A percentile compares a stretch with the other conserved stretches of the same genome.
Conservation (phyloP, 2,329 filamentous ascomycete species). For the Penicillium sp. region DNA sequence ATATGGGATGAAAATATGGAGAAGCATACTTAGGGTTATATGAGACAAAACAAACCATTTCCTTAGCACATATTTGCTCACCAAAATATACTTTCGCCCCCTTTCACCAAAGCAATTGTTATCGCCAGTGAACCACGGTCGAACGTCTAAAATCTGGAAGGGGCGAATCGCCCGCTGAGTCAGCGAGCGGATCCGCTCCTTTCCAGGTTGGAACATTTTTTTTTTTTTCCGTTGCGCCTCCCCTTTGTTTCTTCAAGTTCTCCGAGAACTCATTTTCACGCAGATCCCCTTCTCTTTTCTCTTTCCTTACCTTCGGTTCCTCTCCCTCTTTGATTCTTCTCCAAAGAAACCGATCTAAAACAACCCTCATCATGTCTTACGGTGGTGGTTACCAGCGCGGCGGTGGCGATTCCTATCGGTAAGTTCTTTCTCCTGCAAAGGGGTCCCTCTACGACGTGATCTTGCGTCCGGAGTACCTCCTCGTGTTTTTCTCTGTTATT, state of each 20-base stretch:
- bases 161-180: neutral
- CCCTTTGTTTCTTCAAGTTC: constrained; percentile 22
- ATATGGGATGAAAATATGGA: neutral
- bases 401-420: constrained; percentile 56
- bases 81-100: neutral
- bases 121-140: neutral
- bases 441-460: neutral
- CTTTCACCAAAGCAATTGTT: neutral
- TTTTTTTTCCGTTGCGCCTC: constrained; percentile 24
- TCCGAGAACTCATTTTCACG: constrained; percentile 19
- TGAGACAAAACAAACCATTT: neutral
- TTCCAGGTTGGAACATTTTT: constrained; percentile 18
- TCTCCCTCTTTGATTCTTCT: neutral
- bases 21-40: neutral
- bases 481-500: constrained; percentile 1
- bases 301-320: neutral
- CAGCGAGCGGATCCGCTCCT: neutral
- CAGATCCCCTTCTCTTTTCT: constrained; percentile 6
- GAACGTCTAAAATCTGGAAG: neutral
- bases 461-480: neutral
- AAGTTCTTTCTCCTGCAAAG: constrained; percentile 19
- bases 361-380: constrained; percentile 65
- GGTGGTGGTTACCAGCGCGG: constrained; percentile 51
- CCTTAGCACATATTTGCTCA: too few species aligned
- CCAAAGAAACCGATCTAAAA: constrained; percentile 9